Evolutionary conservation across 2,329 filamentous ascomycete species (phyloP).

Genomic region (Paracoccidioides brasiliensis): DNA sequence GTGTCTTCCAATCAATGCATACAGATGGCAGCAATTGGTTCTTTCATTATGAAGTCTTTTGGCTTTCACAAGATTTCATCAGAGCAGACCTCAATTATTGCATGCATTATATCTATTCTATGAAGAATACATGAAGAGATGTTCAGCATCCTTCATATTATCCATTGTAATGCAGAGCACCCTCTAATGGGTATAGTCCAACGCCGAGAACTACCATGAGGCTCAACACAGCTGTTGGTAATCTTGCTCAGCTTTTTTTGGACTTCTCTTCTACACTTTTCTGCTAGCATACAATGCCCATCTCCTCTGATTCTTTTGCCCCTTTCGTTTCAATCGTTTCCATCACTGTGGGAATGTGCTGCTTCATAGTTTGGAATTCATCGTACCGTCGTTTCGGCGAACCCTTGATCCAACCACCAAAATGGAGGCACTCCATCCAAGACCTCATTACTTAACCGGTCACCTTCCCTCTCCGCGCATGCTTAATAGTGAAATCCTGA

Average conservation of each 20-base stretch:
- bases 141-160: no score
- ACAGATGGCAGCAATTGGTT: neutral
- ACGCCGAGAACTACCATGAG: neutral
- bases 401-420: neutral
- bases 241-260: neutral
- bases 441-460: neutral
- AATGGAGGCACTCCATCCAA: neutral
- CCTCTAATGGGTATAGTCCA: neutral
- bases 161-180: neutral
- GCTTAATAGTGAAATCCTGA: neutral
- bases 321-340: neutral
- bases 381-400: neutral
- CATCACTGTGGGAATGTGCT: neutral
- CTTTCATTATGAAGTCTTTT: neutral
- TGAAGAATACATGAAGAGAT: neutral
- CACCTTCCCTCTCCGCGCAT: conserved; percentile 1
- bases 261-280: neutral
- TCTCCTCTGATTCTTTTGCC: neutral
- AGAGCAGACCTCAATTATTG: neutral
- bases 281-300: neutral
- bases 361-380: neutral
- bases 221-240: neutral
- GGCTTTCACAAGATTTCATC: neutral
- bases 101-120: neutral
- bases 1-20: neutral